Evolutionary conservation across 2,329 filamentous ascomycete genomes (phyloP).

Genomic region (Clathrospora elynae): DNA sequence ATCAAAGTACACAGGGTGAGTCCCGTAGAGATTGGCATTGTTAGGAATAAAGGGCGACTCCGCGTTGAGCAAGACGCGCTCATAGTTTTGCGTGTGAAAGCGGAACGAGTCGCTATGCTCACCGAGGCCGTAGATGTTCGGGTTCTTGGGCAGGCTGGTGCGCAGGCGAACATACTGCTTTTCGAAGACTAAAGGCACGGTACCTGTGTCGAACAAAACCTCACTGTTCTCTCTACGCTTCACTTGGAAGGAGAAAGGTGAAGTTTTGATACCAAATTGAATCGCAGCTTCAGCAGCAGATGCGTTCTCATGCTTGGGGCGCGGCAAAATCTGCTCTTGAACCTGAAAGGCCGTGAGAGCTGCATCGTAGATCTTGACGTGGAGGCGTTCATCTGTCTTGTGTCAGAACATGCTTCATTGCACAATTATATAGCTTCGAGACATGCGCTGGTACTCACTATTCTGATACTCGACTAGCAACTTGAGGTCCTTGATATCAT

Average conservation of each 20-base stretch:
- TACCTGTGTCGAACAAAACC: conserved; percentile 72
- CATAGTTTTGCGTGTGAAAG: conserved; percentile 70
- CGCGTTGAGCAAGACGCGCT: conserved; percentile 70
- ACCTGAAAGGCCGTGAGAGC: conserved; percentile 75
- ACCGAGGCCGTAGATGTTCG: conserved; percentile 77
- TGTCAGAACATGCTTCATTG: conserved; percentile 17
- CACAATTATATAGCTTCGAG: neutral
- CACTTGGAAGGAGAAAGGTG: conserved; percentile 72
- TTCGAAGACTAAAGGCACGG: conserved; percentile 72
- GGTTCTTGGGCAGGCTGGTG: conserved; percentile 69
- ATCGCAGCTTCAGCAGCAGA: conserved; percentile 52
- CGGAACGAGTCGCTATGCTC: conserved; percentile 75
- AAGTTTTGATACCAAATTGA: conserved; percentile 58
- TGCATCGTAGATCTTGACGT: conserved; percentile 74
- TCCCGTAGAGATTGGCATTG: conserved; percentile 71
- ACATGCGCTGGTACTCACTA: too few relatives aligned
- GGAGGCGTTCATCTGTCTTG: conserved; percentile 65
- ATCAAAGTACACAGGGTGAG: conserved; percentile 75
- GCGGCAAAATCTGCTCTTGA: conserved; percentile 69
- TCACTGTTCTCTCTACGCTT: conserved; percentile 62
- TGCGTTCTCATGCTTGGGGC: conserved; percentile 55
- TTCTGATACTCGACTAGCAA: conserved; percentile 67
- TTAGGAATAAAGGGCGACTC: conserved; percentile 67
- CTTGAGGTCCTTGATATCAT: conserved; percentile 61
- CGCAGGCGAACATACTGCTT: conserved; percentile 76